phyloP scores from a whole-genome alignment of 345 rosid genomes.

The Corchorus capsularis region DNA sequence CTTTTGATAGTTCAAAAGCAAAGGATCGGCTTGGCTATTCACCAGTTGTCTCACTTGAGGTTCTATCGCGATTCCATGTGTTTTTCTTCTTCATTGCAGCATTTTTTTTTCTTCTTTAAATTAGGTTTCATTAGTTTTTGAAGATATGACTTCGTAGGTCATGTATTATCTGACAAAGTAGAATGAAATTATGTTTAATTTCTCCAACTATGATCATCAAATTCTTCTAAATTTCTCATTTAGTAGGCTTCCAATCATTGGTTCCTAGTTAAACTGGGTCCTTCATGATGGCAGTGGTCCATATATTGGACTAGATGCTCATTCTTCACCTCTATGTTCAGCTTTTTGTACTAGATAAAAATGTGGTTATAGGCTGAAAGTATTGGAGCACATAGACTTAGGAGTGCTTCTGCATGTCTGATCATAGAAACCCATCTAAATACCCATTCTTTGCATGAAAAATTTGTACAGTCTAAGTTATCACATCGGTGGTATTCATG shows the following conservation, averaged over 20 bases:
- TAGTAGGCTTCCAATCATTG: slow-evolving; percentile 7
- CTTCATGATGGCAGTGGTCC: background rate
- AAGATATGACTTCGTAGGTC: background rate
- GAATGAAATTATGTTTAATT: slow-evolving; percentile 5
- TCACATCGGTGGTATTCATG: slow-evolving; percentile 8
- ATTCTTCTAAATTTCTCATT: background rate
- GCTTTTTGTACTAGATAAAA: background rate
- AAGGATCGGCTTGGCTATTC: slow-evolving; percentile 80
- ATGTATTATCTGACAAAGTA: slow-evolving; percentile 11
- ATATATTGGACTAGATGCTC: background rate
- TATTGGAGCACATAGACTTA: slow-evolving; percentile 15
- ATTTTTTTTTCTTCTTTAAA: background rate
- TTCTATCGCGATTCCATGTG: slow-evolving; percentile 31
- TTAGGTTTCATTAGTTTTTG: background rate
- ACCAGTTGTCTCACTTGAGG: slow-evolving; percentile 82
- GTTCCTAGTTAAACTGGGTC: background rate
- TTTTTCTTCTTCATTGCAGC: slow-evolving; percentile 18
- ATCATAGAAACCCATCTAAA: background rate
- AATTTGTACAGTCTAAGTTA: background rate
- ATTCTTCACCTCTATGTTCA: slow-evolving; percentile 8
- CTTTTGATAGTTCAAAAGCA: slow-evolving; percentile 78
- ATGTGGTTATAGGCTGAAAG: background rate
- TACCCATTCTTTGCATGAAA: background rate
- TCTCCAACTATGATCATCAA: slow-evolving; percentile 9
- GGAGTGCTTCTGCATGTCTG: background rate